Base-by-base conservation (phyloP, 129 eudicot species). In the Erigeron canadensis region DNA sequence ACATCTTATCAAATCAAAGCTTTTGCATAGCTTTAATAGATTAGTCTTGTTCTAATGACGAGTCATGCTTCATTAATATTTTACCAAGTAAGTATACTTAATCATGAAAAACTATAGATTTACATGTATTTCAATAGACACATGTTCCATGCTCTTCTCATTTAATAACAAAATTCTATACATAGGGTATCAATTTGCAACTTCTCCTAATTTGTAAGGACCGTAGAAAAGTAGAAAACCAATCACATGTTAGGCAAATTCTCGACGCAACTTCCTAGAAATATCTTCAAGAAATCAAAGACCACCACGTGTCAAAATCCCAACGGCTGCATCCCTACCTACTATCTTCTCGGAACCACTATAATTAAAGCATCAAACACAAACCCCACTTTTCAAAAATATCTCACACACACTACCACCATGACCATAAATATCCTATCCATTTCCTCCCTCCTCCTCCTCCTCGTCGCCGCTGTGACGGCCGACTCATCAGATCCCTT, bases 401-500 rank as follows among this genome's bases (percentile, higher is more conserved):
- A 67, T 65, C 62, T 59, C 54, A 28, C 34, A 28, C 34, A 28
- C 42, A 43, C 74, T 60, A 75, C 39, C n/a, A n/a, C n/a, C n/a
- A n/a, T n/a, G n/a, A n/a, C n/a, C 59, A 41, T 1, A 11, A 28
- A 13, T 60, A 75, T 51, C 47, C 42, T 61, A 21, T 19, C 41
- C 74, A 77, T 51, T 41, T 47, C 56, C 12, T 19, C 41, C 74
- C 78, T 71, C 76, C 62, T 83, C 68, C 22, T 46, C 46, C 79
- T 65, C 72, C 76, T 71, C 73, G 28, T 41, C 81, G 64, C 76
- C 15, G 59, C 80, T 65, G 75, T 45, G 4, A 18, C 78, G 41
- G 16, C 57, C 58, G 70, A 40, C 8, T 67, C 78, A 38, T 78
- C 80, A 1, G 96, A 89, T 63, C 82, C 77, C 17, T 53, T 88